Base-by-base conservation (phyloP, 148 eudicot genomes). In the Oxyria digyna region DNA sequence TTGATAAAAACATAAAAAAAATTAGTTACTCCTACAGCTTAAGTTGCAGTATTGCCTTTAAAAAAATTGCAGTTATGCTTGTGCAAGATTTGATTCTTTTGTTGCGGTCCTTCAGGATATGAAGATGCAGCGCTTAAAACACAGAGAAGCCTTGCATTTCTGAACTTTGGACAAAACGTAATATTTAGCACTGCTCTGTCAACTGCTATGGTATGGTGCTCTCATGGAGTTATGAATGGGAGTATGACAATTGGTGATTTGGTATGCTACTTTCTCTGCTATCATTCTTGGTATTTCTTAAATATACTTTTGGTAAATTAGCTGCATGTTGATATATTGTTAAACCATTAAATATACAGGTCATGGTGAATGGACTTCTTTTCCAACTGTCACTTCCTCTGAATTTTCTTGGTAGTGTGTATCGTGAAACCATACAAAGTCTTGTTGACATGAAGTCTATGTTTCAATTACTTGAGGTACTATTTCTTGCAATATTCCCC, bases 401-500 rank as follows among this genome's bases (percentile, higher is more conserved):
- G 54, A 92, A 92, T 78, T 92, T 89, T 80, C 98, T 92, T 75
- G 98, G 98, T 49, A 82, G 96, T 75, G 98, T 92, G 27, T 92
- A 92, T 78, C 92, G 98, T 69, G 98, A 92, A 83, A 92, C 98
- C 49, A 59, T 89, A 68, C 98, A 92, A 73, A 84, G 94, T 83
- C 88, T 92, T 69, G 80, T 92, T 21, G 98, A 92, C 78, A 92
- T 92, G 98, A 92, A 84, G 74, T 76, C 94, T 74, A 80, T 92
- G 98, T 92, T 89, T 80, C 98, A 89, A 71, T 75, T 92, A 71
- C 86, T 92, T 21, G 96, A 92, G 98, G 98, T 89, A 84, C 64
- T 68, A 54, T 42, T 4, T 59, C 31, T 59, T 59, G 65, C 62
- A 52, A 4, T 27, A 4, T 31, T 67, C 27, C 8, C 9, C 57